Percentiles rank a stretch among this genome's conserved stretches.
phyloP scores from a whole-genome alignment of 257 asterid genomes.

The Nicotiana noctiflora region DNA sequence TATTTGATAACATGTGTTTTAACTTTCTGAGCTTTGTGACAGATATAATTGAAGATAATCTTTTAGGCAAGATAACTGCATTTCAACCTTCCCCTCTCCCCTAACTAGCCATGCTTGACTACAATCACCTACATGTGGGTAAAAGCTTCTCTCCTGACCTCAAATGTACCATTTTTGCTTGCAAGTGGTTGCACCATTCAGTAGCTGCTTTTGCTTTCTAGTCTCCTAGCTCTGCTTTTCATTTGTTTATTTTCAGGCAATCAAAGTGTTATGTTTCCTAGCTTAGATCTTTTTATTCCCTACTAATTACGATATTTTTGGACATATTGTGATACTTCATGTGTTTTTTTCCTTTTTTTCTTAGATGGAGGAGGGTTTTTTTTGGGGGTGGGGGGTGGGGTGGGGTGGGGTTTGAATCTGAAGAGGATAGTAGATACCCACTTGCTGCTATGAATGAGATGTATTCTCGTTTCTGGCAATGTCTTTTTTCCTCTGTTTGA shows the following conservation, averaged over 20 bases:
- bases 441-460: neutral
- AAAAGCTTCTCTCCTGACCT: neutral
- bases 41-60: neutral
- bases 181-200: neutral
- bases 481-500: neutral
- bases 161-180: neutral
- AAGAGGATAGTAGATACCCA: neutral
- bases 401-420: neutral
- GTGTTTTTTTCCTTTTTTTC: neutral
- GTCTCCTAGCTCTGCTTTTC: neutral
- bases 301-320: neutral
- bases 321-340: neutral
- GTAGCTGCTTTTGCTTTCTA: neutral
- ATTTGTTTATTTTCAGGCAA: neutral
- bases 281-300: neutral
- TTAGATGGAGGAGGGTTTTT: neutral
- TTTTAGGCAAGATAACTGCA: constrained; percentile 1
- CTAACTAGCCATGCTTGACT: neutral
- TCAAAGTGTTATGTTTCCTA: neutral
- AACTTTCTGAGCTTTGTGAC: neutral
- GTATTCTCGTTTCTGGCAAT: neutral
- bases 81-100: neutral
- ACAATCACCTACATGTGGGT: neutral
- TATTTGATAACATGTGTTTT: neutral
- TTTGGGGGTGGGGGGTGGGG: too few species aligned